phyloP scores from a whole-genome alignment of 2,329 filamentous ascomycete species.

The Mycogone perniciosa region DNA sequence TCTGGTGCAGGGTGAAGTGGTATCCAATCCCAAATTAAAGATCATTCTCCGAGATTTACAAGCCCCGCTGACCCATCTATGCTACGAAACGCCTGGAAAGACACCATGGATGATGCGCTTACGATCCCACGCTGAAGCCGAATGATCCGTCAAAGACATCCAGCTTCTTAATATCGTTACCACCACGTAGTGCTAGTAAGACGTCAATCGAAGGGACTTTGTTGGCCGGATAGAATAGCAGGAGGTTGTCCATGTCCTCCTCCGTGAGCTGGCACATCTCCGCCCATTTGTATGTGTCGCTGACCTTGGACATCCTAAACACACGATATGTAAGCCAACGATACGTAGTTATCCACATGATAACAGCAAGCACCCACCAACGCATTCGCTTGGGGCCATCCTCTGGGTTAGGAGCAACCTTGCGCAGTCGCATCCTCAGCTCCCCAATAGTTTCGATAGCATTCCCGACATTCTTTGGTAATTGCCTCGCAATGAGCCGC shows the following conservation, averaged over 20 bases:
- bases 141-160: constrained; percentile 55
- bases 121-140: constrained; percentile 49
- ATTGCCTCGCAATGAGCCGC: constrained; percentile 66
- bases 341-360: background rate
- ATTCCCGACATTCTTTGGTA: constrained; percentile 75
- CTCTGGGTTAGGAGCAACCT: constrained; percentile 62
- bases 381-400: constrained; percentile 85
- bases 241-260: constrained; percentile 75
- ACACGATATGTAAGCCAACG: background rate
- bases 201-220: constrained; percentile 51
- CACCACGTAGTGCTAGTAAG: constrained; percentile 48
- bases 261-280: constrained; percentile 78
- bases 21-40: too few species aligned
- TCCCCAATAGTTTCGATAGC: constrained; percentile 81
- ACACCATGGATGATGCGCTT: background rate
- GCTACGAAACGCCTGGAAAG: background rate
- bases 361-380: constrained; percentile 52
- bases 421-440: constrained; percentile 71
- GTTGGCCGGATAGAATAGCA: constrained; percentile 61
- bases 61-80: background rate
- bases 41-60: background rate
- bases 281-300: constrained; percentile 77
- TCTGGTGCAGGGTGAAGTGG: background rate
- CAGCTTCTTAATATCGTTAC: constrained; percentile 37
- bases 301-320: constrained; percentile 81